Base-by-base conservation (phyloP, 176 grass and related monocot species). In the Bothriochloa decipiens region DNA sequence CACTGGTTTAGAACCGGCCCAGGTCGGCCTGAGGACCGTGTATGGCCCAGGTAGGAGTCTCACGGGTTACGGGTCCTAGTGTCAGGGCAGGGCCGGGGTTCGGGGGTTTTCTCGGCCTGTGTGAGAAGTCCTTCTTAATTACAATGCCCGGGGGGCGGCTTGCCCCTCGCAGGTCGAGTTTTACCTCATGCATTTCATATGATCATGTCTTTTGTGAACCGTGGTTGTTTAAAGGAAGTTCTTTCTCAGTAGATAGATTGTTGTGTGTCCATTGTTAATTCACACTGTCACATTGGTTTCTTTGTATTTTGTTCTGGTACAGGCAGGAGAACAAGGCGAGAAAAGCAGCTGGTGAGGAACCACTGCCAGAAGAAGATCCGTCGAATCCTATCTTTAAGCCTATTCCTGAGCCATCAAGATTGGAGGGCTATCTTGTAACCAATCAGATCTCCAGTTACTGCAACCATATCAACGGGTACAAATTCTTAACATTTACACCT, bases 391-490 rank as follows among this genome's bases (percentile, higher is more conserved):
- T 99, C 58, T 99, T 99, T 81, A 99, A 96, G 79, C 93, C 96
- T 27, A 92, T 99, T 84, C 91, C 89, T 32, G 96, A 99, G 86
- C 96, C 93, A 39, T 96, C 96, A 83, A 91, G 93, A 42, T 83
- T 99, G 37, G 96, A 99, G 86, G 88, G 91, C 74, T 99, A 94
- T 78, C 96, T 99, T 43, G 92, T 99, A 45, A 96, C 96, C 69
- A 99, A 99, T 87, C 96, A 99, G 73, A 92, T 94, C 79, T 90
- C 96, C 57, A 99, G 94, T 74, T 98, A 98, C 82, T 98, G 96
- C 87, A 98, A 98, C 77, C 91, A 98, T 81, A 93, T 98, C 67
- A 98, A 95, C 7, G 92, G 93, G 96, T 98, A 93, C 76, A 80
- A 7, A 75, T 75, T 80, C 52, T 71, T 46, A 63, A 58, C 6